A percentile compares a stretch with the other conserved stretches of the same genome.
These are phyloP conservation scores for Silene conica DNA, from an alignment of 148 eudicot genomes.

Conservation along the genomic window DNA sequence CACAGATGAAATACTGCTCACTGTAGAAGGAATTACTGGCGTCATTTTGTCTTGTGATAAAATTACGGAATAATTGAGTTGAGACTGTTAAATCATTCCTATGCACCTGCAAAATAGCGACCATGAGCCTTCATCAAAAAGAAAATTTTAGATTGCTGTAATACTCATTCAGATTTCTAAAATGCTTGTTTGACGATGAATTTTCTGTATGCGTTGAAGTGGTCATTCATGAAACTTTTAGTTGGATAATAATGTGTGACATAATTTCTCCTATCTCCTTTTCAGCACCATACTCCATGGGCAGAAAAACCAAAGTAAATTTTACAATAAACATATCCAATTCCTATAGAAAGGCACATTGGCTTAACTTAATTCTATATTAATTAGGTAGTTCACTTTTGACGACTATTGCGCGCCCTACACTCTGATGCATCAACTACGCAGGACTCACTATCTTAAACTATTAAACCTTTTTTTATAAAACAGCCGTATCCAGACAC, in stretches of 20 bases:
- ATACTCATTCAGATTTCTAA: background rate
- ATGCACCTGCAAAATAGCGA: constrained; percentile 34
- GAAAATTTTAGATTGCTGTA: background rate
- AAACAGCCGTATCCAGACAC: too few species aligned
- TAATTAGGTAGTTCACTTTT: too few species aligned
- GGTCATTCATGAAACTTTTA: background rate
- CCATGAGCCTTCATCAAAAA: background rate
- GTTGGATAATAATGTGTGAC: background rate
- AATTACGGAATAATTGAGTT: background rate
- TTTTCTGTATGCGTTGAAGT: background rate
- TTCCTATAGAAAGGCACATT: background rate
- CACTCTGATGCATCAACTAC: too few species aligned
- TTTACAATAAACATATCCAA: background rate
- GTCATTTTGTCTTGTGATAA: constrained; percentile 44
- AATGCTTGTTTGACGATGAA: background rate
- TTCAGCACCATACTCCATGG: background rate
- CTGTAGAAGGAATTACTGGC: constrained; percentile 58
- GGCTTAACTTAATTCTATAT: too few species aligned
- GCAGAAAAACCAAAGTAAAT: background rate
- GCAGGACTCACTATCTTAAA: too few species aligned
- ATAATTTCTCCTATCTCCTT: background rate
- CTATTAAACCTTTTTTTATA: too few species aligned
- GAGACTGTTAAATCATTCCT: constrained; percentile 21
- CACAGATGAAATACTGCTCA: constrained; percentile 43
- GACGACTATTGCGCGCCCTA: too few species aligned